phyloP scores from a whole-genome alignment of 768 basidiomycete species.

The Lactarius psammicola region DNA sequence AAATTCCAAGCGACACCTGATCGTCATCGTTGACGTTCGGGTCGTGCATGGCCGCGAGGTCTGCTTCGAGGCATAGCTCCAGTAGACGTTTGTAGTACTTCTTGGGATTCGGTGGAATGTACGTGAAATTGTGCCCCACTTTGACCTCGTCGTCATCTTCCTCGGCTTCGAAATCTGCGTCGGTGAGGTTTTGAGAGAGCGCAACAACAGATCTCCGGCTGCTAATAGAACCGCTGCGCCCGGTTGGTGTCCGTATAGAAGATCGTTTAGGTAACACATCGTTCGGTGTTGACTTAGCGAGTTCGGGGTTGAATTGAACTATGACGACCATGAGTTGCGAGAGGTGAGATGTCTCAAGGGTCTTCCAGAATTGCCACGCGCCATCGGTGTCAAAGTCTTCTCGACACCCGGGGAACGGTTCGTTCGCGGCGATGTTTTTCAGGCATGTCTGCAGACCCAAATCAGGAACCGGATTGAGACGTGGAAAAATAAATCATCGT shows the following conservation, averaged over 20 bases:
- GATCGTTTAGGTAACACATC: slow-evolving; percentile 44
- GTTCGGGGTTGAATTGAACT: slow-evolving; percentile 81
- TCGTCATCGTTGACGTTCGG: slow-evolving; percentile 92
- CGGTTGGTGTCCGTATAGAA: slow-evolving; percentile 45
- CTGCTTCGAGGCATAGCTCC: slow-evolving; percentile 75
- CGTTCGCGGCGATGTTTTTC: slow-evolving; percentile 85
- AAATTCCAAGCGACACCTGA: slow-evolving; percentile 90
- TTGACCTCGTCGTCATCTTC: slow-evolving; percentile 68
- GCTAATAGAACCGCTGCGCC: slow-evolving; percentile 61
- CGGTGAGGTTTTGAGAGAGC: slow-evolving; percentile 32
- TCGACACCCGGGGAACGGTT: slow-evolving; percentile 77
- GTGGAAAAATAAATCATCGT: slow-evolving; percentile 21
- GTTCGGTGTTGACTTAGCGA: slow-evolving; percentile 73
- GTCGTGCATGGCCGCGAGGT: slow-evolving; percentile 86
- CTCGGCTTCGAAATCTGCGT: slow-evolving; percentile 39
- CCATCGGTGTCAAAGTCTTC: slow-evolving; percentile 84
- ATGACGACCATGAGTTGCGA: slow-evolving; percentile 88
- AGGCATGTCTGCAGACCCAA: slow-evolving; percentile 64
- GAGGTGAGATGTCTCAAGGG: slow-evolving; percentile 75
- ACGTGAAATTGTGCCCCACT: slow-evolving; percentile 79
- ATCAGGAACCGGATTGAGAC: slow-evolving; percentile 11
- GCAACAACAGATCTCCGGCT: slow-evolving; percentile 58
- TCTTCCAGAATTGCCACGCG: slow-evolving; percentile 83
- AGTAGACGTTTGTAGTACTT: slow-evolving; percentile 83
- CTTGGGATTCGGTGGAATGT: slow-evolving; percentile 85